Percentiles rank a stretch among this genome's conserved stretches.
These are phyloP conservation scores for Kalanchoe fedtschenkoi DNA, from an alignment of 164 flowering plant species.

Conservation along the genomic window DNA sequence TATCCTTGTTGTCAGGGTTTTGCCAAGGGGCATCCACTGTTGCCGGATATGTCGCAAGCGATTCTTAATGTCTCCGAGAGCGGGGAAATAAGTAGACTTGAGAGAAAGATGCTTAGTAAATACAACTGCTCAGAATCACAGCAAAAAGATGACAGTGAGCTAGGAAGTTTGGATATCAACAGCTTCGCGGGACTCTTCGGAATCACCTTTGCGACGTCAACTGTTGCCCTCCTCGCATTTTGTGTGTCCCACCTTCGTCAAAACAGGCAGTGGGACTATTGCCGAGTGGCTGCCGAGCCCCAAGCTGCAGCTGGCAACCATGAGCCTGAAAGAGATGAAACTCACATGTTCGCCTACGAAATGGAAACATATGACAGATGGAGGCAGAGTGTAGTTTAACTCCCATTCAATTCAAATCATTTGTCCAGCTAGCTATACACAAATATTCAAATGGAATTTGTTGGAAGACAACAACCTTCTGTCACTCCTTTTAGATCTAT, in stretches of 20 bases:
- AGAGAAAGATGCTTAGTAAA: neutral
- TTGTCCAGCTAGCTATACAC: neutral
- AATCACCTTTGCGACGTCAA: neutral
- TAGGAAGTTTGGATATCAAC: neutral
- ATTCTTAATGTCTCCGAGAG: neutral
- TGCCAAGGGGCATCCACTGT: slow-evolving; percentile 1
- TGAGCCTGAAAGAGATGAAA: neutral
- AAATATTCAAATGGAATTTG: neutral
- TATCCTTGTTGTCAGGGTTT: slow-evolving; percentile 1
- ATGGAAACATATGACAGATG: neutral
- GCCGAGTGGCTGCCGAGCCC: neutral
- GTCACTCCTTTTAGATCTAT: too few relatives aligned
- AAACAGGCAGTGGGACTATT: neutral
- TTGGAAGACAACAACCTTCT: neutral
- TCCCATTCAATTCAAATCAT: neutral
- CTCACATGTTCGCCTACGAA: neutral
- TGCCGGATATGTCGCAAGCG: slow-evolving; percentile 1
- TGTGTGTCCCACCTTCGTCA: neutral
- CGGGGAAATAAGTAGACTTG: neutral
- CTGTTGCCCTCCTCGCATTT: neutral
- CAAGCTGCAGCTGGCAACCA: neutral
- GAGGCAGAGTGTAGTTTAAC: neutral
- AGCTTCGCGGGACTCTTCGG: neutral
- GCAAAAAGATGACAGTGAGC: neutral
- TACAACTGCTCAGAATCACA: neutral